Conservation (phyloP, 441 rosid species). For the Pelargonium myrrhifolium region DNA sequence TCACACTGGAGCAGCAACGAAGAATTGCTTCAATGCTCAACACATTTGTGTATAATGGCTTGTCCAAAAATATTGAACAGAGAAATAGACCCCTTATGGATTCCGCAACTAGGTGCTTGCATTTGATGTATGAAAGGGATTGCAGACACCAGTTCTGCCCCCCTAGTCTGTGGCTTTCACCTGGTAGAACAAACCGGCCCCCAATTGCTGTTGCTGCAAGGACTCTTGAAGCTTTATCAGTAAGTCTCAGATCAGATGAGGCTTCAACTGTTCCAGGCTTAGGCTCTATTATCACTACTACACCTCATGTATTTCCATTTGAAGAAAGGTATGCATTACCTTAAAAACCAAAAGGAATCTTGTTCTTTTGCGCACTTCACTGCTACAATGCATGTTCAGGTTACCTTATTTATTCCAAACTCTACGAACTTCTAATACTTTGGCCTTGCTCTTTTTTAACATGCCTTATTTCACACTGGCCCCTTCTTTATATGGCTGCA, state of each 20-base stretch:
- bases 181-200: slow-evolving; percentile 72
- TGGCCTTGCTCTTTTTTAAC: neutral
- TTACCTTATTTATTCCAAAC: neutral
- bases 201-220: slow-evolving; percentile 91
- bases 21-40: slow-evolving; percentile 79
- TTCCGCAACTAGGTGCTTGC: slow-evolving; percentile 86
- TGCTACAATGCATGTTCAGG: slow-evolving; percentile 7
- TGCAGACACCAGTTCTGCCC: slow-evolving; percentile 91
- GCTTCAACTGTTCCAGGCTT: slow-evolving; percentile 37
- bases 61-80: slow-evolving; percentile 38
- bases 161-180: slow-evolving; percentile 87
- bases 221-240: slow-evolving; percentile 60
- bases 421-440: neutral
- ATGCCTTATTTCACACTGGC: neutral
- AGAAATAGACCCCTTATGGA: slow-evolving; percentile 68
- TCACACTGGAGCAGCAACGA: slow-evolving; percentile 71
- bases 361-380: neutral
- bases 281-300: slow-evolving; percentile 68
- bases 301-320: slow-evolving; percentile 93
- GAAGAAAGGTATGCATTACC: slow-evolving; percentile 68
- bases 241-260: slow-evolving; percentile 46
- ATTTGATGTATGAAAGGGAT: slow-evolving; percentile 92
- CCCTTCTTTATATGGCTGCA: neutral
- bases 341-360: neutral
- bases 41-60: slow-evolving; percentile 79